Conservation (phyloP, 2,329 filamentous ascomycete genomes). For the Fragosphaeria purpurea region DNA sequence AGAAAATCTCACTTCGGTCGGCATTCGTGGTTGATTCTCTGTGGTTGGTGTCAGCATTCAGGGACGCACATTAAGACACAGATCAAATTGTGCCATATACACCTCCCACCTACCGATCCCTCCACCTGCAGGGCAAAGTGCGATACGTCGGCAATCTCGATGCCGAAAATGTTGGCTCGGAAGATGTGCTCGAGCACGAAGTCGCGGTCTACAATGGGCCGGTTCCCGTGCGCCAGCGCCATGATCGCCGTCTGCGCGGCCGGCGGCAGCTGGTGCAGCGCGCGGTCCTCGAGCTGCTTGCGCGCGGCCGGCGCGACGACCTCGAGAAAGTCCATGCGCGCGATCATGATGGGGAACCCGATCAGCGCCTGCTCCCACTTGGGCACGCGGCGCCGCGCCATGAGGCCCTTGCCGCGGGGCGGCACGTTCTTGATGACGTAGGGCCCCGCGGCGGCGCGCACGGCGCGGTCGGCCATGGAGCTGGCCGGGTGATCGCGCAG, state of each 20-base stretch:
- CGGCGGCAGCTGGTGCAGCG: constrained; percentile 12
- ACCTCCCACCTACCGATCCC: constrained; percentile 13
- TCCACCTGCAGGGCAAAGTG: constrained; percentile 16
- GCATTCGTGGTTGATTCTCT: constrained; percentile 18
- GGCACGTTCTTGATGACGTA: constrained; percentile 14
- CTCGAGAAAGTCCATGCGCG: constrained; percentile 15
- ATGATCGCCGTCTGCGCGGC: constrained; percentile 11
- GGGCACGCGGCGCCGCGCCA: constrained; percentile 12
- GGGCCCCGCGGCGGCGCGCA: background rate
- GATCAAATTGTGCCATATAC: too few relatives aligned
- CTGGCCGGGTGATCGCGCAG: constrained; percentile 10
- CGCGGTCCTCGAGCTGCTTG: constrained; percentile 12
- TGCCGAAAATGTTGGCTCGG: constrained; percentile 18
- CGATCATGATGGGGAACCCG: constrained; percentile 15
- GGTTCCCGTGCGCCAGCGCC: constrained; percentile 13
- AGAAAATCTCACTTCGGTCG: constrained; percentile 13
- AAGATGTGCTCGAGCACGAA: constrained; percentile 15
- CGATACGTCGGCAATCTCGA: constrained; percentile 17
- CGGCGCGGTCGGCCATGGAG: background rate
- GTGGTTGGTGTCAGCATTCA: background rate
- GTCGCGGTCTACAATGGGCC: background rate
- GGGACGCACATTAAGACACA: too few relatives aligned
- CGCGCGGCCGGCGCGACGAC: constrained; percentile 6
- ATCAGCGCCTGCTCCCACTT: constrained; percentile 15
- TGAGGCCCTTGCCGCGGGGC: constrained; percentile 15